Conservation (phyloP, 225 moss, liverwort and hornwort genomes). For the Pseudoscleropodium purum region DNA sequence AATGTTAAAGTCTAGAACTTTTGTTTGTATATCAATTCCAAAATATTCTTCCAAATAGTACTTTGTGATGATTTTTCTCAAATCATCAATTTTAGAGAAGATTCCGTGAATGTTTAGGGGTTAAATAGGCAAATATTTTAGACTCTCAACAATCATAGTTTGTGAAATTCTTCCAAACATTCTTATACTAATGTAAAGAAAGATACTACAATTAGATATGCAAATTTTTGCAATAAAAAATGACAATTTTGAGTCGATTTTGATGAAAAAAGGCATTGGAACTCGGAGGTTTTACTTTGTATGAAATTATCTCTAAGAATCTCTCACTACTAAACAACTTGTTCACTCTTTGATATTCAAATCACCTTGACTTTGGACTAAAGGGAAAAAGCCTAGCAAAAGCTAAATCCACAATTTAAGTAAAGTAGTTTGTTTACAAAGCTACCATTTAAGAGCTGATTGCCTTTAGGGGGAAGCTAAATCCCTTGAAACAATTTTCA, state of each 20-base stretch:
- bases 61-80: no score
- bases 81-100: no score
- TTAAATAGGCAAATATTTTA: neutral
- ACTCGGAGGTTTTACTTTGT: neutral
- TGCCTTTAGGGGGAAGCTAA: no score
- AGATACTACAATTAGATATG: neutral
- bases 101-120: no score
- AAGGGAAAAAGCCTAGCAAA: neutral
- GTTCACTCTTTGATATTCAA: neutral
- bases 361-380: neutral
- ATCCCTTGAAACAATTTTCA: no score
- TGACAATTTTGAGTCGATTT: neutral
- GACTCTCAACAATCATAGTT: neutral
- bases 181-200: neutral
- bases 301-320: neutral
- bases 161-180: neutral
- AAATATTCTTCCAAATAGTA: no score
- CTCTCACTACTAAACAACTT: neutral
- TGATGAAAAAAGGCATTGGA: neutral
- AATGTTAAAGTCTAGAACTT: no score
- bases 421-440: no score
- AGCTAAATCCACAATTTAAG: neutral
- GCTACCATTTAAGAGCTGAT: no score
- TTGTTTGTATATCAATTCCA: no score
- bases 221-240: neutral